These are phyloP conservation scores for Ceratopteris richardii DNA, from an alignment of 75 land plant species.

Conservation along the genomic window DNA sequence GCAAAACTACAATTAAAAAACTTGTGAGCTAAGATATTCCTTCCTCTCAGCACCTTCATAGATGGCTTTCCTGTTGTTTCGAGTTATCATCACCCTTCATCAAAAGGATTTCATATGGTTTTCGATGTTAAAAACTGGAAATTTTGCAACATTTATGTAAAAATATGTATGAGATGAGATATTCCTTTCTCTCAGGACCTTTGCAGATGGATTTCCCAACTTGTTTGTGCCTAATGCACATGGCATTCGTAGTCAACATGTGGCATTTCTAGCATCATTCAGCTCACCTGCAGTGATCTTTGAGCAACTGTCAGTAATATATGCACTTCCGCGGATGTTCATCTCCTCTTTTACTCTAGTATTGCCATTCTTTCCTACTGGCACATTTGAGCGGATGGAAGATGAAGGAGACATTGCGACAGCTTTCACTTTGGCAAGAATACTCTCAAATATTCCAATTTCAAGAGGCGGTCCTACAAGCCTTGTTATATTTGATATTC, in stretches of 20 bases:
- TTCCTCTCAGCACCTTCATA: too few species aligned
- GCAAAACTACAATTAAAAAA: too few species aligned
- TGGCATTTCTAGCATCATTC: conserved; percentile 90
- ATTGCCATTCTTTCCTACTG: conserved; percentile 92
- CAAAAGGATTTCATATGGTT: too few species aligned
- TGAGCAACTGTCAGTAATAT: conserved; percentile 85
- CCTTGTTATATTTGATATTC: conserved; percentile 89
- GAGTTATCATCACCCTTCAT: too few species aligned
- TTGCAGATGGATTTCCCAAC: conserved; percentile 95
- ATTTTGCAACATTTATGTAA: too few species aligned
- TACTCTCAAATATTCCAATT: conserved; percentile 82
- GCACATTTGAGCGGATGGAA: conserved; percentile 92
- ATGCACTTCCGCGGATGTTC: conserved; percentile 83
- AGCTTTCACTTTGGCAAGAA: conserved; percentile 87
- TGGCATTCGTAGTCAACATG: conserved; percentile 90
- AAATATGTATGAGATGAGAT: background rate
- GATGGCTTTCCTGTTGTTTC: too few species aligned
- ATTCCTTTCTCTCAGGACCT: conserved; percentile 36
- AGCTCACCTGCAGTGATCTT: conserved; percentile 90
- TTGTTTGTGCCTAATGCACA: conserved; percentile 89
- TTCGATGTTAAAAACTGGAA: too few species aligned
- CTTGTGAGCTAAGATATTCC: too few species aligned
- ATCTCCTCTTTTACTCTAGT: conserved; percentile 83
- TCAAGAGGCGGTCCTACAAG: conserved; percentile 96
- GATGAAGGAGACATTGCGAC: conserved; percentile 98